Base-by-base conservation (phyloP, 495 filamentous ascomycete genomes). In the Neurospora sp. region DNA sequence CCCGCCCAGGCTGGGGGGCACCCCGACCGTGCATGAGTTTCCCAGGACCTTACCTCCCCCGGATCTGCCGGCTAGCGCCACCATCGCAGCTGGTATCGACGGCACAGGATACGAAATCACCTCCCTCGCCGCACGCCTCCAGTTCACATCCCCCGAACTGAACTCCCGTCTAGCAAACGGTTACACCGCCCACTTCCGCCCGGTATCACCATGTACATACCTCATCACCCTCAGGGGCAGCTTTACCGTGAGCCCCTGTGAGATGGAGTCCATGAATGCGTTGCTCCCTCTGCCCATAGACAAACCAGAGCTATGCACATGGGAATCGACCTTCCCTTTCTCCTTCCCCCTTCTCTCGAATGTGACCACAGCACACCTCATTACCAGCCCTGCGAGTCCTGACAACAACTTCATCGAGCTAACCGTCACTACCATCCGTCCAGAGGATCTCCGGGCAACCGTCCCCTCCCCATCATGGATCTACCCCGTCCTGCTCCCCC, bases 91-190 rank as follows among this genome's bases (percentile, higher is more conserved):
- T 14, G 35, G 3, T 18, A 70, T 38, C 16, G n/a, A 20, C 9
- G 14, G 3, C 12, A 35, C 14, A 18, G 8, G 7, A 27, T 35
- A 9, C 1, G 18, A n/a, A 10, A 37, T 73, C 23, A 69, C 71
- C 27, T 37, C 18, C 20, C 48, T 80, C 5, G 71, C 77, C 3
- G 75, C 69, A 37, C 75, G 76, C 27, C 44, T 77, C 38, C 70
- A 77, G 46, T 20, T 73, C 31, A 14, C 27, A 9, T 16, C 5
- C 2, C 27, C 12, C 14, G 54, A 35, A 66, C 27, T 66, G 6
- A 66, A 66, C 14, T 31, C 54, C 0, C 27, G 27, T 66, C 54
- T 66, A 6, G 54, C 54, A 35, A 66, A 18, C 3, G 54, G 54
- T 16, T 66, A 66, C 7, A 35, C 23, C 12, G 54, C 14, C 3